Percentiles rank a stretch among this genome's conserved stretches.
These are phyloP conservation scores for Symbiodinium natans DNA, from an alignment of 73 alveolate species.

Conservation along the genomic window DNA sequence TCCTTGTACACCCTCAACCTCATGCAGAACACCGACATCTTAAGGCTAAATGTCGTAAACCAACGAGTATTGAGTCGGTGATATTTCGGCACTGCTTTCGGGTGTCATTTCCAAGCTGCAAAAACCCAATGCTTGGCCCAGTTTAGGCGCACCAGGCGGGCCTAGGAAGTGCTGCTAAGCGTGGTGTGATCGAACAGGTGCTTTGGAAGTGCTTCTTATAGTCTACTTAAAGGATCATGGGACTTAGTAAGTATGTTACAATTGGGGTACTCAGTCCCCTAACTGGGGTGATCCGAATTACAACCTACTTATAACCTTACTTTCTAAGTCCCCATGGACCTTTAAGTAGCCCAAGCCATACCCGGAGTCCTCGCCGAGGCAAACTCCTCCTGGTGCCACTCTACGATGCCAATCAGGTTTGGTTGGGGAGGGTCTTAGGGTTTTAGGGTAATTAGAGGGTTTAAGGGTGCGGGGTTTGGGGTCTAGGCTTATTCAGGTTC, in stretches of 20 bases:
- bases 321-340: too few species aligned
- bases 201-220: neutral
- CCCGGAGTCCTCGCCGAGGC: neutral
- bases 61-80: neutral
- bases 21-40: neutral
- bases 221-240: too few species aligned
- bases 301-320: too few species aligned
- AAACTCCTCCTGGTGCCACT: conserved; percentile 12
- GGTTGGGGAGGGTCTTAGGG: neutral
- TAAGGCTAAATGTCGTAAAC: neutral
- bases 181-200: neutral
- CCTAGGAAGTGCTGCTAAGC: neutral
- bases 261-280: too few species aligned
- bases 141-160: neutral
- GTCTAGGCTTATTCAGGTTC: neutral
- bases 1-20: neutral
- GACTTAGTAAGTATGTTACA: too few species aligned
- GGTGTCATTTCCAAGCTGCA: neutral
- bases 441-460: neutral
- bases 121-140: neutral
- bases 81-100: neutral
- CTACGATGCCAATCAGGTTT: neutral
- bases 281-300: too few species aligned
- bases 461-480: neutral
- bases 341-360: too few species aligned